Evolutionary conservation across 1,284 basidiomycete genomes (phyloP), one percentile per base, ranked within the genome.

Genomic region (Trametes hirsuta): DNA sequence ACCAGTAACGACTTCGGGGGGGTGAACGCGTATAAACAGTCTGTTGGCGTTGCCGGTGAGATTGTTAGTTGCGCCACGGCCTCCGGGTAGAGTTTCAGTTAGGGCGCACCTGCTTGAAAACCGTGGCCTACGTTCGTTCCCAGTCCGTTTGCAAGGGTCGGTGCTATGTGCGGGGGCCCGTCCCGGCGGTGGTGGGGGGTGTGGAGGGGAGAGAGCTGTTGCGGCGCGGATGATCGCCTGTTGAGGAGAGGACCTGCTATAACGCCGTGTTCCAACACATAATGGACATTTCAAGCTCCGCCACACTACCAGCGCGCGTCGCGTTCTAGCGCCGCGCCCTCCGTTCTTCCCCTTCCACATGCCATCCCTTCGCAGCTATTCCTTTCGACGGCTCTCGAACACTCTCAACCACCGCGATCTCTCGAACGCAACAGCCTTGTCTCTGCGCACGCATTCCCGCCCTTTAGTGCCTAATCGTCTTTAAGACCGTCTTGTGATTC

Each of bases 231-330:
- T 24, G 56, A 55, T 55, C 45, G 61, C 42, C 61, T 58, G 40
- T 60, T 45, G 61, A 59, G 58, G 63, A 62, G 58, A 62, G 58
- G 55, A 55, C 63, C 45, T 65, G 64, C 61, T 61, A 61, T 55
- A 63, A 51, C 58, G 57, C 53, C 64, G 58, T 63, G 58, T 59
- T 63, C 58, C 53, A 65, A 61, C 64, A 59, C 58, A 59, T 62
- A 62, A 60, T 60, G 58, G 36, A 22, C 30, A 39, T 46, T 65
- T 65, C 40, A 57, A 65, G 63, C 61, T 65, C 64, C 64, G 64
- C 61, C 41, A 61, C 59, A 57, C 42, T 59, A 44, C 15, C 47
- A 41, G 34, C 35, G 34, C 55, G 44, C 53, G 51, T 65, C 55
- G 58, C 61, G 55, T 58, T 59, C 55, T 62, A 62, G 60, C 63